phyloP scores from a whole-genome alignment of 139 green algal species.

The Chlorella vulgaris region DNA sequence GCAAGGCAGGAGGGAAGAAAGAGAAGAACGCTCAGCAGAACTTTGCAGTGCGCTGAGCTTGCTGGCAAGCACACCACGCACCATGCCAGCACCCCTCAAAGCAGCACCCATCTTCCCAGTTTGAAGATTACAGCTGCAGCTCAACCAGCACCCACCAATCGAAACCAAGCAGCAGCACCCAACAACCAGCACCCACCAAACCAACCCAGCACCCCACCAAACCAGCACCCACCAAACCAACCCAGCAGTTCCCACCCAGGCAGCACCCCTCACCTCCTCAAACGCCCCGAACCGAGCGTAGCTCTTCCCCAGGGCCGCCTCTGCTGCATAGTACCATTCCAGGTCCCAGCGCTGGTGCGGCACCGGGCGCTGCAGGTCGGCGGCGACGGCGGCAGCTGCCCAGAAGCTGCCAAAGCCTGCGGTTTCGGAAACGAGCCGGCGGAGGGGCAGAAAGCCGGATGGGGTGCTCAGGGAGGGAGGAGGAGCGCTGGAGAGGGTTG shows the following conservation, averaged over 20 bases:
- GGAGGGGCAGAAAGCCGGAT: too few relatives aligned
- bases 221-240: neutral
- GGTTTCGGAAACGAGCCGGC: neutral
- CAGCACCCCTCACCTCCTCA: conserved; percentile 18
- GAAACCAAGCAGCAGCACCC: too few relatives aligned
- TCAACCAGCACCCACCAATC: too few relatives aligned
- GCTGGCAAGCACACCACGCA: too few relatives aligned
- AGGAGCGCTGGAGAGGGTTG: neutral
- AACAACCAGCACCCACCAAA: too few relatives aligned
- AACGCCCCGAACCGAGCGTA: conserved; percentile 64
- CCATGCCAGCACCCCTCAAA: too few relatives aligned
- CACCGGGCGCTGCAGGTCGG: conserved; percentile 58
- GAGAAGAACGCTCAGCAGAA: neutral
- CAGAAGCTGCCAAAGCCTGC: conserved; percentile 38
- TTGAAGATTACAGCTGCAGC: neutral
- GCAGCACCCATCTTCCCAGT: neutral
- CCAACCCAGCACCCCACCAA: too few relatives aligned
- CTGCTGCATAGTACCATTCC: conserved; percentile 47
- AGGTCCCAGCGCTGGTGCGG: conserved; percentile 70
- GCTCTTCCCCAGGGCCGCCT: neutral
- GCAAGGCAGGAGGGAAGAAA: neutral
- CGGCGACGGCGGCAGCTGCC: neutral
- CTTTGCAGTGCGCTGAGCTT: too few relatives aligned
- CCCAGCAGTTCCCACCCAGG: neutral
- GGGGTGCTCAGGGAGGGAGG: too few relatives aligned